Evolutionary conservation across 768 basidiomycete species (phyloP).

Genomic region (Asterophora lycoperdoides): DNA sequence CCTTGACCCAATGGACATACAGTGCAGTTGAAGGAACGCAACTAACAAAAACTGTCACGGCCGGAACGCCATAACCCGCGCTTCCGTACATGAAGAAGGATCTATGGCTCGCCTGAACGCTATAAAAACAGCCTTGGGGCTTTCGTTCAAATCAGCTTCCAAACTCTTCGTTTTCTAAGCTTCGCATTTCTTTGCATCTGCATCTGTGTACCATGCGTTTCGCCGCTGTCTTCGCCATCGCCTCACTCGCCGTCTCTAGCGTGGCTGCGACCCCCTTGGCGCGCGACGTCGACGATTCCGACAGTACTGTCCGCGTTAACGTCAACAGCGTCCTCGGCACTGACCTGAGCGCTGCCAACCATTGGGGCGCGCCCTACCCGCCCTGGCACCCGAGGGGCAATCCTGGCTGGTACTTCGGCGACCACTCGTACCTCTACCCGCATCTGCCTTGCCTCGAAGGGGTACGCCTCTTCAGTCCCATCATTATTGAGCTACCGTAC

Average conservation of each 20-base stretch:
- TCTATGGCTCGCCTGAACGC: neutral
- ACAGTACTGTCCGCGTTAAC: constrained; percentile 10
- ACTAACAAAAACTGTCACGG: neutral
- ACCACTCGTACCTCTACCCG: constrained; percentile 24
- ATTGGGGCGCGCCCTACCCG: constrained; percentile 35
- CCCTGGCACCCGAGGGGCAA: constrained; percentile 31
- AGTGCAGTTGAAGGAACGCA: constrained; percentile 4
- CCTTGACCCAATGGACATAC: neutral
- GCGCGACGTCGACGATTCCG: neutral
- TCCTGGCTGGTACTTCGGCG: constrained; percentile 44
- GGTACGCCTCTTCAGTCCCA: constrained; percentile 11
- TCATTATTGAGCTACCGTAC: neutral
- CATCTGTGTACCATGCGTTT: constrained; percentile 28
- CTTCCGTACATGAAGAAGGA: neutral
- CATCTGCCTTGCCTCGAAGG: constrained; percentile 29
- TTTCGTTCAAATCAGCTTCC: constrained; percentile 1
- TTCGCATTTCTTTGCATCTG: neutral
- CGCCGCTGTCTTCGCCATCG: constrained; percentile 21
- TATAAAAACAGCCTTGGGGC: constrained; percentile 11
- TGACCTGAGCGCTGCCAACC: constrained; percentile 28
- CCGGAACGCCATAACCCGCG: neutral
- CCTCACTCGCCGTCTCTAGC: constrained; percentile 20
- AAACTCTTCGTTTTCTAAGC: neutral
- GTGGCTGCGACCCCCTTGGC: constrained; percentile 16
- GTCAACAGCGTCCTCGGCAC: constrained; percentile 16